A percentile compares a stretch with the other conserved stretches of the same genome.
phyloP scores from a whole-genome alignment of 106 monocot species.

The Phalaenopsis aphrodite region DNA sequence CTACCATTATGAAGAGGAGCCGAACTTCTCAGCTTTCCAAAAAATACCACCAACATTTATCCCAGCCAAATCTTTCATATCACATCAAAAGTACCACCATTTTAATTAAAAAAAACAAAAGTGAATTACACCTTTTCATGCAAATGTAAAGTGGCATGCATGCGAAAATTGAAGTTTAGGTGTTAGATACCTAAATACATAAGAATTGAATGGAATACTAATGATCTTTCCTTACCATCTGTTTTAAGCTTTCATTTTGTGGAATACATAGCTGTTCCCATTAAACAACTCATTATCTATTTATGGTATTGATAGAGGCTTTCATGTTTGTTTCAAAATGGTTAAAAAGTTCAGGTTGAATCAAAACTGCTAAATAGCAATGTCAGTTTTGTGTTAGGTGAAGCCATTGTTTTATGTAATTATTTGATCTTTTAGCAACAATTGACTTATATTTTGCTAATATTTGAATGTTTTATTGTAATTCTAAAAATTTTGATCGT shows the following conservation, averaged over 20 bases:
- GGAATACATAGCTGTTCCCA: neutral
- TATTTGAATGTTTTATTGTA: neutral
- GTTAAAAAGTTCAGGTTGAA: slow-evolving; percentile 1
- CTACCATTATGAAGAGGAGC: no score
- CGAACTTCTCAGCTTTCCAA: no score
- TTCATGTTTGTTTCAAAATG: neutral
- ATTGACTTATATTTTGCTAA: neutral
- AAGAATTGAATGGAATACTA: neutral
- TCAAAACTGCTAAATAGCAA: neutral
- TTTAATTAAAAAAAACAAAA: no score
- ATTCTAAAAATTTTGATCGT: neutral
- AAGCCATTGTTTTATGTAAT: neutral
- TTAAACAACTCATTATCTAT: neutral
- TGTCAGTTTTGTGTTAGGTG: neutral
- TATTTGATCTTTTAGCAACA: neutral
- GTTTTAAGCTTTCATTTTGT: neutral
- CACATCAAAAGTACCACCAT: no score
- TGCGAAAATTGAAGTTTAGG: no score
- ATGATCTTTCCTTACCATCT: neutral
- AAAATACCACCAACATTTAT: no score
- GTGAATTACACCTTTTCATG: no score
- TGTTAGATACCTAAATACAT: no score
- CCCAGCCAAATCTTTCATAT: no score
- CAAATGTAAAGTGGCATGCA: no score
- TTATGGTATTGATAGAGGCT: neutral